Evolutionary conservation across 2,329 filamentous ascomycete species (phyloP).

Genomic region (Botryotinia convoluta): DNA sequence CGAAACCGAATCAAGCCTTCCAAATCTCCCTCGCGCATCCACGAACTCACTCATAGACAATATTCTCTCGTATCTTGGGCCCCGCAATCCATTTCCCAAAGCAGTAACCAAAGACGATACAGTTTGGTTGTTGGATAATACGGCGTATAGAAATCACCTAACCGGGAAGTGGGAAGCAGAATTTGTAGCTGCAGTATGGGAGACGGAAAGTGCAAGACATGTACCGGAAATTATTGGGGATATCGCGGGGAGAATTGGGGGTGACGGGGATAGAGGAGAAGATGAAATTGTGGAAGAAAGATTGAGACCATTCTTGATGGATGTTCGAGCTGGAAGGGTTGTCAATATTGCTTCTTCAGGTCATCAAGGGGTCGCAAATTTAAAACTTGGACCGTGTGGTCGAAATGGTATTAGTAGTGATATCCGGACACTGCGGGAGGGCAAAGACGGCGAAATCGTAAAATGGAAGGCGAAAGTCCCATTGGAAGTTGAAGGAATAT

Average conservation of each 20-base stretch:
- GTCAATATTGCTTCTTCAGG: slow-evolving; percentile 61
- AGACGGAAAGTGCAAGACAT: slow-evolving; percentile 64
- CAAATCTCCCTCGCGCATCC: slow-evolving; percentile 37
- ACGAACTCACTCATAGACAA: slow-evolving; percentile 35
- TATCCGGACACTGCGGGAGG: slow-evolving; percentile 50
- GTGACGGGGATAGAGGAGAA: slow-evolving; percentile 56
- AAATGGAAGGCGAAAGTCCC: slow-evolving; percentile 50
- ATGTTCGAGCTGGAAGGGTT: slow-evolving; percentile 67
- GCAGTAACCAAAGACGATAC: slow-evolving; percentile 60
- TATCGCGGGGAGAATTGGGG: slow-evolving; percentile 66
- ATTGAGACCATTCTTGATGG: slow-evolving; percentile 74
- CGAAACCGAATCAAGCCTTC: slow-evolving; percentile 47
- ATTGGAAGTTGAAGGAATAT: slow-evolving; percentile 50
- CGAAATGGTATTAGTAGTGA: slow-evolving; percentile 71
- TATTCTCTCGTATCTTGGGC: slow-evolving; percentile 51
- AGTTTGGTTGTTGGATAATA: slow-evolving; percentile 90
- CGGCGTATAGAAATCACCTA: slow-evolving; percentile 61
- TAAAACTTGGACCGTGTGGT: slow-evolving; percentile 67
- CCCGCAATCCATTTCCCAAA: slow-evolving; percentile 56
- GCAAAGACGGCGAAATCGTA: slow-evolving; percentile 48
- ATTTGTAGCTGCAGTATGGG: slow-evolving; percentile 79
- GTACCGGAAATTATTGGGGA: slow-evolving; percentile 67
- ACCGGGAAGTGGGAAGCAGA: slow-evolving; percentile 70
- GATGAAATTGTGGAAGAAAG: slow-evolving; percentile 62
- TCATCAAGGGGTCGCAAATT: slow-evolving; percentile 33